A percentile compares a stretch with the other conserved stretches of the same genome.
These are phyloP conservation scores for Populus tomentosa DNA, from an alignment of 441 rosid species.

Conservation along the genomic window DNA sequence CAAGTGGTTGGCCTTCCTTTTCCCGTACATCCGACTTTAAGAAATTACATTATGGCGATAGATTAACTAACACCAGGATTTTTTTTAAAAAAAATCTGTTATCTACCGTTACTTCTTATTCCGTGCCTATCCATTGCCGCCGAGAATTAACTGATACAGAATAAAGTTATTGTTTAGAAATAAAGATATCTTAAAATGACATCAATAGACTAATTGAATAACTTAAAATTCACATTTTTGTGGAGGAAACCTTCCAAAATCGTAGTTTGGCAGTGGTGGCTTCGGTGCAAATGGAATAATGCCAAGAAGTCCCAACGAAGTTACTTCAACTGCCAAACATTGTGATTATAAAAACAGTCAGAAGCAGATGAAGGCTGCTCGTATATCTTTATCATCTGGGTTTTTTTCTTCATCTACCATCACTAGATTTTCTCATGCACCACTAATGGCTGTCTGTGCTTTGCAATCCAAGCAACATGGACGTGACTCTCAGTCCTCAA, in stretches of 20 bases:
- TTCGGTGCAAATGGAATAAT: neutral
- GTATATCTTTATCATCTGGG: neutral
- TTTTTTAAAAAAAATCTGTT: neutral
- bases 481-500: neutral
- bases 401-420: neutral
- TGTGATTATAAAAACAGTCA: neutral
- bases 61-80: neutral
- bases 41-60: neutral
- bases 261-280: neutral
- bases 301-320: neutral
- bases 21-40: neutral
- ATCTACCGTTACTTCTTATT: neutral
- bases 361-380: neutral
- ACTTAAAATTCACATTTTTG: neutral
- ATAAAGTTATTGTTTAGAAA: neutral
- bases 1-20: slow-evolving; percentile 31
- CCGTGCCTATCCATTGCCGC: neutral
- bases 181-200: too few species aligned
- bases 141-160: neutral
- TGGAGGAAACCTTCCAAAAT: neutral
- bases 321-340: neutral
- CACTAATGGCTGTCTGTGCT: neutral
- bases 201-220: neutral
- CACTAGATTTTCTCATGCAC: neutral
- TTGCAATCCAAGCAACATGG: neutral